These are phyloP conservation scores for Gautieria morchelliformis DNA, from an alignment of 768 basidiomycete genomes.

Conservation along the genomic window DNA sequence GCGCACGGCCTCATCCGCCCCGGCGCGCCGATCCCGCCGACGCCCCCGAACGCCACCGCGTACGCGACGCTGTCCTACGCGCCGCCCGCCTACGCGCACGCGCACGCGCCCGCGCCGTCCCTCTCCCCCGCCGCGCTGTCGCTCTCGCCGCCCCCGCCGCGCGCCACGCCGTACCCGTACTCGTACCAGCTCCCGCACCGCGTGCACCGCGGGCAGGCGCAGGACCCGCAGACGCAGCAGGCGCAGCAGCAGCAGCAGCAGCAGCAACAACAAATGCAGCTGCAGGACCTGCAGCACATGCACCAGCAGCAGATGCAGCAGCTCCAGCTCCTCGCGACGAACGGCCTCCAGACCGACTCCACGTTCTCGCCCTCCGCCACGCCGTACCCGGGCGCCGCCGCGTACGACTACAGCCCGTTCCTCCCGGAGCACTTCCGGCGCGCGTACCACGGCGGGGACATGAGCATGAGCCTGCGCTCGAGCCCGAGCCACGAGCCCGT, in stretches of 20 bases:
- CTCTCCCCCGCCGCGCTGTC: conserved; percentile 44
- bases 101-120: too few relatives aligned
- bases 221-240: background rate
- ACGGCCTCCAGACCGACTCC: conserved; percentile 48
- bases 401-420: conserved; percentile 55
- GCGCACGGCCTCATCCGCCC: conserved; percentile 41
- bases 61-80: conserved; percentile 52
- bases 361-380: conserved; percentile 70
- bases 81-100: conserved; percentile 36
- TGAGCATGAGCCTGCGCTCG: conserved; percentile 56
- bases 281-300: too few relatives aligned
- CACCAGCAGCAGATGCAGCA: conserved; percentile 3
- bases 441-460: too few relatives aligned
- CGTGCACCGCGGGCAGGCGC: background rate
- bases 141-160: conserved; percentile 46
- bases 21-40: conserved; percentile 70
- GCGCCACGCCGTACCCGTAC: conserved; percentile 72
- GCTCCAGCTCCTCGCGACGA: conserved; percentile 40
- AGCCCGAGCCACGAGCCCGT: conserved; percentile 66
- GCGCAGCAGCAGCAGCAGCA: too few relatives aligned
- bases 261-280: too few relatives aligned
- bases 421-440: conserved; percentile 41
- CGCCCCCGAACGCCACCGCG: conserved; percentile 65
- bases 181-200: conserved; percentile 33
- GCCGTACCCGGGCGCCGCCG: conserved; percentile 66